Base-by-base conservation (phyloP, 2,329 filamentous ascomycete species). In the Colletotrichum echinochloae region DNA sequence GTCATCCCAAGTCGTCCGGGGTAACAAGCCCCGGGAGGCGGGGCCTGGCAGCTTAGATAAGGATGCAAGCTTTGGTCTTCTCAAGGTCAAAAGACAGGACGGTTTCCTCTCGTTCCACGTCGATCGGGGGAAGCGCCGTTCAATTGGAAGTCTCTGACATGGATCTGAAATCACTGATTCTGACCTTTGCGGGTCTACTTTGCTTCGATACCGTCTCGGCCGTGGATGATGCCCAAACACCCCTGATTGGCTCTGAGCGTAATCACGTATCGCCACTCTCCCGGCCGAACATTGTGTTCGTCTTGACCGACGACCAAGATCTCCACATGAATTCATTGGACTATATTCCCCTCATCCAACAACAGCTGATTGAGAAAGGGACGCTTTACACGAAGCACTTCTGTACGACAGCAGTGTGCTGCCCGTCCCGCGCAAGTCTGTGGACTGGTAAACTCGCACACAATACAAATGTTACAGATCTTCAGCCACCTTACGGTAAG, bases 291-390 rank as follows among this genome's bases (percentile, higher is more conserved):
- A 86, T 92, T 62, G 80, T 92, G 39, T 90, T 92, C 75, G 86
- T 92, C 71, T 81, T 92, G 39, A 90, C 89, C 0, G 90, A 92
- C 72, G 90, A 92, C 73, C 90, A 92, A 74, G 90, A 92, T 74
- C 79, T 89, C 14, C 86, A 89, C 67, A 82, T 92, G 76, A 81
- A 88, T 65, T 92, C 89, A 0, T 73, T 91, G 4, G 80, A 86
- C 1, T 90, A 90, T 73, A 88, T 88, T 78, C 88, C 87, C 0
- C 78, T 83, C 5, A 81, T 90, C 0, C 79, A 85, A 52, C 85
- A 88, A 71, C 83, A 89, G 72, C 75, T 92, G 2, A 79, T 82
- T 9, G 81, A 88, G 3, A 79, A 88, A 61, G 90, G 90, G 0
- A 90, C 88, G 0, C 83, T 83, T 1, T 92, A 87, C 73, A 80